Evolutionary conservation across 2,329 filamentous ascomycete species (phyloP), one percentile per base, ranked within the genome.

Genomic region (Purpureocillium lavendulum): DNA sequence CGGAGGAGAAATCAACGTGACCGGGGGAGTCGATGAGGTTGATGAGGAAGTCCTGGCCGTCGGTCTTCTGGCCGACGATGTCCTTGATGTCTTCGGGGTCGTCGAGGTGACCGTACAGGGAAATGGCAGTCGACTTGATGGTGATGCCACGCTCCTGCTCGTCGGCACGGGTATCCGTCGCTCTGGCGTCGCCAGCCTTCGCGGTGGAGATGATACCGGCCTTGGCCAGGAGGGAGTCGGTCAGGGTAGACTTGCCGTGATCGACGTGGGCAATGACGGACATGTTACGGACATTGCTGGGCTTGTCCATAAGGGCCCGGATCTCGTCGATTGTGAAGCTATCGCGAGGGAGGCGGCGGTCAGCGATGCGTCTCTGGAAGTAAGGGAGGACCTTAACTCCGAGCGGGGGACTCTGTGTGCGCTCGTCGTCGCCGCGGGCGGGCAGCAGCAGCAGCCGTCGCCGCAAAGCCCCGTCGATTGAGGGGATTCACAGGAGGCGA

Each of bases 181-280:
- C 94, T 70, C 92, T 84, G 54, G 84, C 82, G 67, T 94, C 87
- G 71, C 92, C 92, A 59, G 92, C 92, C 76, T 97, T 97, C 60
- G 87, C 87, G 58, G 87, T 86, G 58, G 92, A 97, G 67, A 98
- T 96, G 65, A 98, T 98, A 90, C 92, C 92, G 62, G 90, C 90
- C 75, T 94, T 92, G 75, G 94, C 88, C 66, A 98, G 85, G 55
- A 98, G 87, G 60, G 92, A 97, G 75, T 98, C 92, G 82, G 90
- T 96, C 61, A 98, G 81, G 66, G 92, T 98, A 59, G 92, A 98
- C 75, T 98, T 98, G 77, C 92, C 92, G 82, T 98, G 92, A 73
- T 98, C 92, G 82, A 98, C 89, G 77, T 98, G 92, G 70, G 92
- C 92, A 87, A 97, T 97, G 70, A 98, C 92, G 75, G 88, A 96